Percentiles rank a stretch among this genome's conserved stretches.
Evolutionary conservation across 1,284 basidiomycete species (phyloP).

Genomic region (Papiliotrema laurentii): DNA sequence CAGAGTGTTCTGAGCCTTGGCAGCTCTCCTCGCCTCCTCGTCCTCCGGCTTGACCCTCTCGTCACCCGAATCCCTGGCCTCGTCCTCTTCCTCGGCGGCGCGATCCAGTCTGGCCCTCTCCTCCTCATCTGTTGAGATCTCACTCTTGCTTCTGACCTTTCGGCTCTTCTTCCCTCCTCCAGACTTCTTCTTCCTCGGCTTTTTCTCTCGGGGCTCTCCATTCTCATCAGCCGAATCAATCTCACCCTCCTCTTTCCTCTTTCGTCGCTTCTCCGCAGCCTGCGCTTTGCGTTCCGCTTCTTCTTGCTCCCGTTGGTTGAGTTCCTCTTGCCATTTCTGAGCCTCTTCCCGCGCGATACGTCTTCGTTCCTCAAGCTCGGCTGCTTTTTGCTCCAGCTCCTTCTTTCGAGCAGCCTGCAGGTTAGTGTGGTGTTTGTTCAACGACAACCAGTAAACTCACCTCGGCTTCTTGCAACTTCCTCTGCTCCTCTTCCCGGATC

Average conservation of each 20-base stretch:
- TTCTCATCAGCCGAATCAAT: slow-evolving; percentile 30
- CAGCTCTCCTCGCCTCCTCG: slow-evolving; percentile 14
- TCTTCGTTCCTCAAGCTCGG: slow-evolving; percentile 68
- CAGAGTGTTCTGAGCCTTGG: slow-evolving; percentile 19
- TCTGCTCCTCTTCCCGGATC: slow-evolving; percentile 44
- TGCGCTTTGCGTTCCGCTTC: slow-evolving; percentile 44
- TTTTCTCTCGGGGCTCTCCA: slow-evolving; percentile 13
- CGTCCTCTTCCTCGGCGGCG: slow-evolving; percentile 18
- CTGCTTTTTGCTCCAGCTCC: slow-evolving; percentile 57
- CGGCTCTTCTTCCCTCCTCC: slow-evolving; percentile 17
- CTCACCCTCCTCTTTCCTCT: slow-evolving; percentile 38
- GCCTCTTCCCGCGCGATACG: slow-evolving; percentile 69
- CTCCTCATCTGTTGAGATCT: slow-evolving; percentile 24
- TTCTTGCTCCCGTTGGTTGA: slow-evolving; percentile 41
- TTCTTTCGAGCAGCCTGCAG: slow-evolving; percentile 24
- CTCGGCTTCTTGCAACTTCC: slow-evolving; percentile 43
- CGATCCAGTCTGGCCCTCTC: slow-evolving; percentile 21
- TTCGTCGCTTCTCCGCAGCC: slow-evolving; percentile 34
- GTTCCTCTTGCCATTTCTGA: slow-evolving; percentile 54
- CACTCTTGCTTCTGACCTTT: slow-evolving; percentile 27
- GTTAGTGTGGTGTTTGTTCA: background rate
- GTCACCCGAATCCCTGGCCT: slow-evolving; percentile 10
- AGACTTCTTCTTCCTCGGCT: slow-evolving; percentile 18
- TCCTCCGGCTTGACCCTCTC: slow-evolving; percentile 14
- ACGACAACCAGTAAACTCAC: slow-evolving; percentile 13